Conservation (phyloP, 2,329 filamentous ascomycete genomes). For the Sclerotiophoma versabilis region DNA sequence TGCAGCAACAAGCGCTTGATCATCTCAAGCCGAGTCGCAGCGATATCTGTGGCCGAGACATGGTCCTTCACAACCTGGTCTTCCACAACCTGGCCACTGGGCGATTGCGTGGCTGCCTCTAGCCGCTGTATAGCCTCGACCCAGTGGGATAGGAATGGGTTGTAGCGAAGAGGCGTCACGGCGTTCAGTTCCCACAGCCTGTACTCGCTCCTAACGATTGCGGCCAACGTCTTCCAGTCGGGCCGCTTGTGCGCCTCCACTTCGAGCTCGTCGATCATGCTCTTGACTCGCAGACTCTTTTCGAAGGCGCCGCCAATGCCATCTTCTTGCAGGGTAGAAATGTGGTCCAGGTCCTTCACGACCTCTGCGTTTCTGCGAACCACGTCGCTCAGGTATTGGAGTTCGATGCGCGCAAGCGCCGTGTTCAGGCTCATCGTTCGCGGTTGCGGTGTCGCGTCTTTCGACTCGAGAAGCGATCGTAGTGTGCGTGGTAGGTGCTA, state of each 20-base stretch:
- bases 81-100: no score
- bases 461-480: conserved; percentile 23
- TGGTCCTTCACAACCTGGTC: background rate
- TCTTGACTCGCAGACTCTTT: conserved; percentile 40
- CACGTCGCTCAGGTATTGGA: conserved; percentile 31
- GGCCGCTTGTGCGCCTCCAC: conserved; percentile 24
- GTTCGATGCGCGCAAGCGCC: conserved; percentile 32
- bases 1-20: conserved; percentile 39
- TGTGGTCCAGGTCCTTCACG: conserved; percentile 17
- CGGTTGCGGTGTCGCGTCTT: conserved; percentile 27
- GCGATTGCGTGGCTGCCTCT: background rate
- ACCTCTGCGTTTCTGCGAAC: conserved; percentile 25
- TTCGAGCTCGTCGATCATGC: conserved; percentile 42
- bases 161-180: conserved; percentile 38
- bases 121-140: conserved; percentile 44
- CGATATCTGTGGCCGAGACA: conserved; percentile 26
- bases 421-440: conserved; percentile 39
- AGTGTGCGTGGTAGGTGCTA: conserved; percentile 7
- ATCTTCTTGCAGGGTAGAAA: conserved; percentile 7
- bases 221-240: conserved; percentile 31
- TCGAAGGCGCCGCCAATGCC: conserved; percentile 33
- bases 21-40: conserved; percentile 29
- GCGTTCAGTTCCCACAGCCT: conserved; percentile 43
- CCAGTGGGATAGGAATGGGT: conserved; percentile 52
- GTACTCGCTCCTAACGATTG: conserved; percentile 47